A percentile compares a stretch with the other conserved stretches of the same genome.
phyloP scores from a whole-genome alignment of 2,329 filamentous ascomycete genomes.

The Calonectria multiphialidica region DNA sequence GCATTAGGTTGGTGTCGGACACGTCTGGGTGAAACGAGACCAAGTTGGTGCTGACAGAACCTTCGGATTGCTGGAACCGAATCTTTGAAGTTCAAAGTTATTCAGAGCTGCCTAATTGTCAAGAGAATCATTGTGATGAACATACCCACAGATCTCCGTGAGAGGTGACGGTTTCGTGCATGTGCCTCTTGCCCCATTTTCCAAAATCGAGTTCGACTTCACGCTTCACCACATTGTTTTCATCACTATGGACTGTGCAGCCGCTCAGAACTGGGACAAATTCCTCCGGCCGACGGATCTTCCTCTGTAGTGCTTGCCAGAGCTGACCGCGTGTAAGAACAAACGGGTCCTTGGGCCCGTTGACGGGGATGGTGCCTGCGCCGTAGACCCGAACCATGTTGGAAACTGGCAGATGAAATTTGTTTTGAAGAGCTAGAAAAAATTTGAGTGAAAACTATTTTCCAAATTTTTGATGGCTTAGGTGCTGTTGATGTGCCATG shows the following conservation, averaged over 20 bases:
- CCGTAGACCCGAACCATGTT: conserved; percentile 6
- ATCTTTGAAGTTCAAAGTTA: too few relatives aligned
- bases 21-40: not conserved
- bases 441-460: too few relatives aligned
- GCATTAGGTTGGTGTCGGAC: not conserved
- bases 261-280: conserved; percentile 6
- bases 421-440: too few relatives aligned
- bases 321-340: conserved; percentile 4
- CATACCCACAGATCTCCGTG: conserved; percentile 11
- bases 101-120: too few relatives aligned
- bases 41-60: conserved; percentile 12
- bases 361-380: conserved; percentile 3
- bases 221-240: conserved; percentile 5
- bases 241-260: conserved; percentile 11
- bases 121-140: too few relatives aligned
- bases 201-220: not conserved
- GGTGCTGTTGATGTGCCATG: too few relatives aligned
- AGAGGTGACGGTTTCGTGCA: conserved; percentile 3
- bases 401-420: too few relatives aligned
- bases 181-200: not conserved
- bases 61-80: conserved; percentile 2
- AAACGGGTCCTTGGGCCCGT: conserved; percentile 1
- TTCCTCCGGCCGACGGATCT: conserved; percentile 4
- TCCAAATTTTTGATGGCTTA: too few relatives aligned
- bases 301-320: conserved; percentile 12